Base-by-base conservation (phyloP, 495 filamentous ascomycete genomes). In the Ramalina intermedia region DNA sequence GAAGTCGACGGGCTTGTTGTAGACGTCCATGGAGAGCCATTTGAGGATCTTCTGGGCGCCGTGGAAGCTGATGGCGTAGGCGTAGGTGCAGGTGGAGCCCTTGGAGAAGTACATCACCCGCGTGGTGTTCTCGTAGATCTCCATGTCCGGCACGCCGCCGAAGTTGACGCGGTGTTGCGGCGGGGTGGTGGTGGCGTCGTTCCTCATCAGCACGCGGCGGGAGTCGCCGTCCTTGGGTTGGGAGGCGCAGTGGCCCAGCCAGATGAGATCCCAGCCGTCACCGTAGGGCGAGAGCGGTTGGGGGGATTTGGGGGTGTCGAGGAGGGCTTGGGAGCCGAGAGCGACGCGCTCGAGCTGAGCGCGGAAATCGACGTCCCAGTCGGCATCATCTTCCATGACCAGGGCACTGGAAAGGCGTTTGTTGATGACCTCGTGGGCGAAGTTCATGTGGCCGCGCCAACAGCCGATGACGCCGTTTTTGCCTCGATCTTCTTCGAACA, bases 331-430 rank as follows among this genome's bases (percentile, higher is more conserved):
- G 23, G 64, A 40, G 9, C 64, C 58, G 3, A 68, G 51, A 2
- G 72, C 72, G 21, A 74, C 71, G 50, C 65, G 62, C 44, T 60
- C 54, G 17, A 79, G 60, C 48, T 77, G 75, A 1, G 59, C 52
- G 24, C 67, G 65, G 37, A 79, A 60, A 37, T 60, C 59, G 18
- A 78, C 60, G 46, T 78, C 75, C 74, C 75, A 78, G 57, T 78
- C 75, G 33, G 67, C 66, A 45, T 78, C 75, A 47, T 78, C 75
- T 55, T 78, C 75, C 48, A 78, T 50, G 6, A 78, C 68, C 14
- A 78, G 48, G 18, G 73, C 73, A 0, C 68, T 66, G 1, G 65
- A 57, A 14, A 72, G 57, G 4, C 56, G 56, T 26, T 68, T 63
- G 18, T 68, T 55, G 35, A 75, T 58, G 6, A 77, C 65, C 13